phyloP scores from a whole-genome alignment of 2,329 filamentous ascomycete genomes.

The Colletotrichum coccodes region DNA sequence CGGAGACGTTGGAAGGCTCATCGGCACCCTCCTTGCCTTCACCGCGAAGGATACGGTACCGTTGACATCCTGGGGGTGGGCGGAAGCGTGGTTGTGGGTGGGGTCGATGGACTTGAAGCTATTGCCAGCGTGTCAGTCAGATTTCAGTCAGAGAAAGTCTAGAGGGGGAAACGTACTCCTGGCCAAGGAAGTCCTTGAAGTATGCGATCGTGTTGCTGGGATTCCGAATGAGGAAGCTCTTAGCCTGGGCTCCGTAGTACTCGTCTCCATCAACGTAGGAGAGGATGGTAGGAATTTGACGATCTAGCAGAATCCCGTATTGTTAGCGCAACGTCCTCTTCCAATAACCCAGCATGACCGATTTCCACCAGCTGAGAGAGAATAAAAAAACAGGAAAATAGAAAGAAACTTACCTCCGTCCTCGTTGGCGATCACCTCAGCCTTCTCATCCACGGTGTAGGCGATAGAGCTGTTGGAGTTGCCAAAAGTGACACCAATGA shows the following conservation, averaged over 20 bases:
- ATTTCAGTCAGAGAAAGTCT: conserved; percentile 6
- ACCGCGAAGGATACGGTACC: conserved; percentile 83
- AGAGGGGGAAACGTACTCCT: conserved; percentile 73
- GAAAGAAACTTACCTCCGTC: conserved; percentile 74
- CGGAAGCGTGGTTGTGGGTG: conserved; percentile 91
- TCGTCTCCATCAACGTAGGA: conserved; percentile 97
- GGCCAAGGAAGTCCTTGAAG: conserved; percentile 95
- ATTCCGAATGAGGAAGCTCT: conserved; percentile 92
- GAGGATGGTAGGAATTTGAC: conserved; percentile 93
- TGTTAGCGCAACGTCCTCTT: conserved; percentile 4
- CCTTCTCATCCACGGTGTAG: conserved; percentile 91
- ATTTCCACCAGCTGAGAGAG: conserved; percentile 51
- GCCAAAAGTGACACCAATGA: conserved; percentile 97
- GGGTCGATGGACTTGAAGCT: conserved; percentile 96
- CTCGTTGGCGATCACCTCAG: conserved; percentile 98
- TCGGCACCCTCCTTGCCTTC: conserved; percentile 74
- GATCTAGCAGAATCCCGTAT: conserved; percentile 67
- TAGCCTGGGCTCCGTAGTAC: conserved; percentile 95
- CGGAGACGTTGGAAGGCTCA: conserved; percentile 73
- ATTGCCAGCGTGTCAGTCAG: conserved; percentile 35
- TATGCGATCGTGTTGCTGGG: conserved; percentile 92
- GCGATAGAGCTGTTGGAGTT: conserved; percentile 99
- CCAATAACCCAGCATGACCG: conserved; percentile 44
- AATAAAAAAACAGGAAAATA: too few species aligned
- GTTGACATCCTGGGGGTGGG: conserved; percentile 83